phyloP scores from a whole-genome alignment of 1,284 basidiomycete species.

The Ustilago loliicola region DNA sequence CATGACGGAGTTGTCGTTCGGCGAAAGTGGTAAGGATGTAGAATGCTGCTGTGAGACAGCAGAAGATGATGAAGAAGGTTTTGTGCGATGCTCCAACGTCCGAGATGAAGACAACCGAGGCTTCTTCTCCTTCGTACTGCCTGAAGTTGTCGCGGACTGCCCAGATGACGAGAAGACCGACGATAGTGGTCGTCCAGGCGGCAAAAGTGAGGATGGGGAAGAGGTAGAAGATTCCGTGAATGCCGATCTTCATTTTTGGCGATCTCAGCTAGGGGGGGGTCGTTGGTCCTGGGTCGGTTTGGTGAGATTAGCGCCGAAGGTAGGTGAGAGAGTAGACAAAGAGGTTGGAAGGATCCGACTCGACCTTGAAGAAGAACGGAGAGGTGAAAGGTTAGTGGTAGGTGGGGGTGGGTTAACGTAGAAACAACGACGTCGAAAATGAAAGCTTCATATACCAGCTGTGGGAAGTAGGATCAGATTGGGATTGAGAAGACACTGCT shows the following conservation, averaged over 20 bases:
- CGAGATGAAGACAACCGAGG: constrained; percentile 72
- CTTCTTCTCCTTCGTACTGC: constrained; percentile 70
- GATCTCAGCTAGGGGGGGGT: neutral
- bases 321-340: neutral
- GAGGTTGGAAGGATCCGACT: constrained; percentile 2
- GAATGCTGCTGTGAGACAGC: constrained; percentile 46
- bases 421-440: neutral
- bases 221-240: constrained; percentile 50
- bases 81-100: constrained; percentile 72
- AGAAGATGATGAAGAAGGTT: constrained; percentile 64
- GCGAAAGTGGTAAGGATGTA: constrained; percentile 72
- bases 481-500: neutral
- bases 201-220: constrained; percentile 55
- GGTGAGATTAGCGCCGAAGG: neutral
- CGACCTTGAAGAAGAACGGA: neutral
- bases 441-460: constrained; percentile 10
- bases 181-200: constrained; percentile 57
- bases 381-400: neutral
- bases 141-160: constrained; percentile 68
- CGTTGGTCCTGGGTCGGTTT: neutral
- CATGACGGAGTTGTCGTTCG: constrained; percentile 73
- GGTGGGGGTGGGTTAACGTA: neutral
- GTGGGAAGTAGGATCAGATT: neutral
- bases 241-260: constrained; percentile 44
- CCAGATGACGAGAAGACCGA: constrained; percentile 71